Evolutionary conservation across 352 stramenopile species (phyloP), one percentile per base, ranked within the genome.

Genomic region (Globisporangium heterothallicum): DNA sequence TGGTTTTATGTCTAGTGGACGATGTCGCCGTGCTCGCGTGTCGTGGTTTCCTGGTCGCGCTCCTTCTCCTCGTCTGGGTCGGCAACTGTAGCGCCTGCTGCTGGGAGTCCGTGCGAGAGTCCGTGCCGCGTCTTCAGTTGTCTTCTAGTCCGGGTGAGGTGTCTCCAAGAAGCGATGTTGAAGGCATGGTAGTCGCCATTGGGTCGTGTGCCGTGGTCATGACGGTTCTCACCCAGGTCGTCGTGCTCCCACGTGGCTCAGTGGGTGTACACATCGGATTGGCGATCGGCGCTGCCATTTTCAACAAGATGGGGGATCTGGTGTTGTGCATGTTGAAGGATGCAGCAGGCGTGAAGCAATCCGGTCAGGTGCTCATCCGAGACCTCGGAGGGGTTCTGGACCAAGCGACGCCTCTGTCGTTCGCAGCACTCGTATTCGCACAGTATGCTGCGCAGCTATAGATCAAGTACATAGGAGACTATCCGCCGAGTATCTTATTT

Each of bases 241-340:
- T 41, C 16, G 9, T 18, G 8, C 13, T 36, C 19, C 42, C 27
- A 13, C 26, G 40, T 14, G 45, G 45, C 22, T 50, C 24, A 6
- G 7, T 51, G 19, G 13, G 40, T 9, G 27, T 59, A 6, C 53
- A 65, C 16, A 55, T 62, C 3, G 29, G 22, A 3, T 52, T 65
- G 12, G 57, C 61, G n/a, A 63, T 97, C 22, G 86, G 77, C 16
- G 70, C 92, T n/a, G 72, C 96, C 32, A 51, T 97, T 22, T 24
- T 65, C 9, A 86, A 83, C 16, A 70, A 96, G 22, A 78, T 97
- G 32, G 91, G 88, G 12, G 83, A 95, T 63, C 59, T 97, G 30
- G 96, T 90, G 12, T 84, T 88, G 19, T 89, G 72, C 8, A 91
- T 97, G 70, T 57, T 97, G n/a, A 96, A 97, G 61, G 69, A 88